Evolutionary conservation across 192 early-diverging fungal genomes (phyloP), one percentile per base, ranked within the genome.

Genomic region (Coemansia sp.): DNA sequence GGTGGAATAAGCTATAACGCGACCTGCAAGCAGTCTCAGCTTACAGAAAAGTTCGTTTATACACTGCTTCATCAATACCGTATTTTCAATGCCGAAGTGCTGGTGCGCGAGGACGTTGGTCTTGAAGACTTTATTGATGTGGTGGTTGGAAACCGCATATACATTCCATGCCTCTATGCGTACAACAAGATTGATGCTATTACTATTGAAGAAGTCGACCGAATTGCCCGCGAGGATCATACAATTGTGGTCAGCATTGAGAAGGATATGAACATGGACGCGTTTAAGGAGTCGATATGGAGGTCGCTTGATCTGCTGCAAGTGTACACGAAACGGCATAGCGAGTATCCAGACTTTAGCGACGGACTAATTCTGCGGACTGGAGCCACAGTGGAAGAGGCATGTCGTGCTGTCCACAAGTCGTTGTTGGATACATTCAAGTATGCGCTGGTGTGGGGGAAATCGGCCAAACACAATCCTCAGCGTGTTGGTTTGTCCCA

Each of bases 51-150:
- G 74, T 88, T 98, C 80, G 95, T 97, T 2, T 88, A 95, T 63
- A 84, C 91, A 59, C 93, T 99, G 76, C 83, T 99, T 49, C 97
- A 96, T 73, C 92, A 94, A 71, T 99, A 99, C 75, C 92, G 88
- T 73, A 95, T 99, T 48, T 96, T 97, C 72, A 99, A 99, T 67
- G 95, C 96, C 4, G 96, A 99, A 69, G 88, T 99, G 5, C 83
- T 99, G 66, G 88, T 99, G 58, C 92, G 97, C 56, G 96, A 99
- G 79, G 97, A 98, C 72, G 88, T 93, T 58, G 94, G 88, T 17
- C 90, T 98, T 5, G 97, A 99, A 69, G 88, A 98, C 68, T 97
- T 99, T 73, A 94, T 99, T 68, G 97, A 99, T 76, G 93, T 98
- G n/a, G 89, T 99, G 5, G 86, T 99, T 14, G 96, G 96, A 22